These are phyloP conservation scores for Hyphodiscus sp. DNA, from an alignment of 2,329 filamentous ascomycete genomes.

Conservation along the genomic window DNA sequence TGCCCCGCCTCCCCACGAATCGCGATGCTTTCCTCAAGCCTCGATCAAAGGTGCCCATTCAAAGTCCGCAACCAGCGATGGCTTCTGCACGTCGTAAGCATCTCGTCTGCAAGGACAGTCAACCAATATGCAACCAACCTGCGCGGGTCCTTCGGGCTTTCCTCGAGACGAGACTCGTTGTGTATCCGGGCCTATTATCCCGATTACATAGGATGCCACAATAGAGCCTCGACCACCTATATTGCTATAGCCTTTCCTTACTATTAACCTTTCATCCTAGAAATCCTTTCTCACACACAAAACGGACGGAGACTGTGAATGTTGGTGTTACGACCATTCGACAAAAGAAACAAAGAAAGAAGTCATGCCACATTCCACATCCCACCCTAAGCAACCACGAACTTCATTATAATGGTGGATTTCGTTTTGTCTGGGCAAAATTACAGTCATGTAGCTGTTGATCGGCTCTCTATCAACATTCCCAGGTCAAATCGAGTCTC, in stretches of 20 bases:
- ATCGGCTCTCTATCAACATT: background rate
- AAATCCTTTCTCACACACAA: background rate
- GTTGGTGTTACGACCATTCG: background rate
- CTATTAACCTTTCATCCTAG: background rate
- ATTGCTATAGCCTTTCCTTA: background rate
- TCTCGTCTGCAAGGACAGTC: background rate
- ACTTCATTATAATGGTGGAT: conserved; percentile 7
- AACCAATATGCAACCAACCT: background rate
- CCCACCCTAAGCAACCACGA: conserved; percentile 3
- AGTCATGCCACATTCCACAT: conserved; percentile 13
- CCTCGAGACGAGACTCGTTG: background rate
- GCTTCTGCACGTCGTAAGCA: conserved; percentile 5
- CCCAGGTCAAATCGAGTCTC: conserved; percentile 11
- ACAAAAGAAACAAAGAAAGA: conserved; percentile 4
- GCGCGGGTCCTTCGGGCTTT: background rate
- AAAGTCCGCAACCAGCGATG: background rate
- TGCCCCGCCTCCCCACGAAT: background rate
- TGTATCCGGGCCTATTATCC: background rate
- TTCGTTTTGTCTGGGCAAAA: conserved; percentile 3
- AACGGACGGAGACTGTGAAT: background rate
- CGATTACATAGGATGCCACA: background rate
- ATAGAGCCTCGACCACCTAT: background rate
- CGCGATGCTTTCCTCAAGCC: background rate
- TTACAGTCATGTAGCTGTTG: conserved; percentile 9
- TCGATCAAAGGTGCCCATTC: background rate